Evolutionary conservation across 768 basidiomycete genomes (phyloP), one percentile per base, ranked within the genome.

Genomic region (Amanita pallidorosea): DNA sequence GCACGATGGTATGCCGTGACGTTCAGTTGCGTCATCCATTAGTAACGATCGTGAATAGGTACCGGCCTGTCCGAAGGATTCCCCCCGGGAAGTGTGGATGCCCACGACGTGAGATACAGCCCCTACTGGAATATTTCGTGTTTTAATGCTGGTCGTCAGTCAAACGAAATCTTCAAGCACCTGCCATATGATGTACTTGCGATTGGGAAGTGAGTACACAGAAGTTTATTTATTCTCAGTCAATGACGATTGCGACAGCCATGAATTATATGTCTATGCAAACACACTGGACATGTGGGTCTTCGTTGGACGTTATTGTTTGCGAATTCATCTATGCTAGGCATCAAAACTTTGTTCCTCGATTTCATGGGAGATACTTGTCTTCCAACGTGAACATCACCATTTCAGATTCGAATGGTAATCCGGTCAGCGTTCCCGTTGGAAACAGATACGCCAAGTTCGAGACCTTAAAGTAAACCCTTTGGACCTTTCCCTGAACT

Each of bases 361-460:
- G 77, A 42, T 73, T 81, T 63, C 70, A 76, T 7, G 88, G 85
- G 5, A 74, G 81, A 41, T 93, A 91, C 63, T 67, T 96, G 43
- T 81, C 88, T 1, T 88, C 83, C 2, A 95, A 95, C 58, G 86
- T 80, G 50, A 88, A 94, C 66, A 88, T 95, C 61, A 91, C 89
- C 2, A 60, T 85, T 8, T 54, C 71, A 13, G 73, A 76, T 57
- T 58, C 65, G 31, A 52, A 67, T n/a, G 67, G 68, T 29, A 58
- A 69, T 31, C 59, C 63, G 3, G 64, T 68, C 25, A 70, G 55
- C 43, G 60, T 64, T 5, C 67, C 70, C 2, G 65, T 72, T 45
- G 76, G 70, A 40, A 64, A 67, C 68, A 79, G 80, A 13, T 88
- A 73, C 58, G 67, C 69, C 22, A 90, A 88, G 63, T 90, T 90